Evolutionary conservation across 2,329 filamentous ascomycete species (phyloP).

Genomic region (Neoscytalidium dimidiatum): DNA sequence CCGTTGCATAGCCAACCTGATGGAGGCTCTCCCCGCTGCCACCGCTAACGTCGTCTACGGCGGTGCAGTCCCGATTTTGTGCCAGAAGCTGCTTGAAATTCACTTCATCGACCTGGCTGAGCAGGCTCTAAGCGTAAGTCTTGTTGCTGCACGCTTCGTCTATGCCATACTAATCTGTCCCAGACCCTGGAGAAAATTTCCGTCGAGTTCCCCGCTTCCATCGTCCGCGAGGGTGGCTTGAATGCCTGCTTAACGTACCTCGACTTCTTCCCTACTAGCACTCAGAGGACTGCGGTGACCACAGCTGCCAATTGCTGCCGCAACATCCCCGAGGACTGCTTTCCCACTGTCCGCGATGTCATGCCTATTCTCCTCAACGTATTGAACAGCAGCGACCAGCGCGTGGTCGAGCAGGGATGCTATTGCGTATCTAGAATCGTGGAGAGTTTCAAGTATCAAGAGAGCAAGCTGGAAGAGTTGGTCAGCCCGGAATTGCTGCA

Average conservation of each 20-base stretch:
- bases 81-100: constrained; percentile 93
- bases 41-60: constrained; percentile 96
- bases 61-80: constrained; percentile 91
- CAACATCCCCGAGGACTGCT: constrained; percentile 93
- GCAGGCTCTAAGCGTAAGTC: constrained; percentile 78
- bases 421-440: constrained; percentile 94
- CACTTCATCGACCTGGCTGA: constrained; percentile 97
- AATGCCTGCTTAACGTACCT: constrained; percentile 95
- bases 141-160: background rate
- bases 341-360: constrained; percentile 86
- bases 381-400: constrained; percentile 87
- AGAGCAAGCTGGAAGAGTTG: constrained; percentile 86
- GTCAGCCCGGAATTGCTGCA: constrained; percentile 85
- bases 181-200: constrained; percentile 95
- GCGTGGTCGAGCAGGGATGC: constrained; percentile 94
- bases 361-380: constrained; percentile 96
- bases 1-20: constrained; percentile 91
- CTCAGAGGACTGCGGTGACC: constrained; percentile 92
- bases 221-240: constrained; percentile 91
- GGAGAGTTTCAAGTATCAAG: constrained; percentile 91
- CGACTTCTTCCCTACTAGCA: constrained; percentile 97
- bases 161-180: constrained; percentile 17
- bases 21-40: constrained; percentile 92
- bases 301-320: constrained; percentile 98
- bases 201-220: constrained; percentile 89